A percentile compares a stretch with the other conserved stretches of the same genome.
phyloP scores from a whole-genome alignment of 1,284 basidiomycete genomes.

The Erythrobasidium hasegawianum region DNA sequence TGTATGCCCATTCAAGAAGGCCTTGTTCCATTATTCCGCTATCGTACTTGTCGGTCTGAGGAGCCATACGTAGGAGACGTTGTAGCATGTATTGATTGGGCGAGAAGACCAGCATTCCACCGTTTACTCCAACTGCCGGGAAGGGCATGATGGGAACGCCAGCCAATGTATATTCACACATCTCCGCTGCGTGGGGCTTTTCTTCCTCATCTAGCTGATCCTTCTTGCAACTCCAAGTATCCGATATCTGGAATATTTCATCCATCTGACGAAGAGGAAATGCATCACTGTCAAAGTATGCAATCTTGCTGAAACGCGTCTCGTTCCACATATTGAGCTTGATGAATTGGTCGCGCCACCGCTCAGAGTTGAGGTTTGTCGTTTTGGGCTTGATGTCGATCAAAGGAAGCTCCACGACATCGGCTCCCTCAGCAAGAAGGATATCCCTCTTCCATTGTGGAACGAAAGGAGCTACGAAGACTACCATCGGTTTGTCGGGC shows the following conservation, averaged over 20 bases:
- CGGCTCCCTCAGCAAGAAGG: slow-evolving; percentile 4
- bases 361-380: slow-evolving; percentile 3
- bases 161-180: neutral
- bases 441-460: slow-evolving; percentile 16
- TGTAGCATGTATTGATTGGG: slow-evolving; percentile 2
- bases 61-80: slow-evolving; percentile 4
- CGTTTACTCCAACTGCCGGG: neutral
- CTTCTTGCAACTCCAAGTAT: neutral
- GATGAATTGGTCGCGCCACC: slow-evolving; percentile 9
- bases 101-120: slow-evolving; percentile 7
- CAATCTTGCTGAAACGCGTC: slow-evolving; percentile 4
- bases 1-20: slow-evolving; percentile 4
- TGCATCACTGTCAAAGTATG: slow-evolving; percentile 11
- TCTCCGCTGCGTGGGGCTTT: neutral
- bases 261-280: slow-evolving; percentile 3
- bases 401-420: slow-evolving; percentile 7
- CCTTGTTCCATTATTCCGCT: slow-evolving; percentile 16
- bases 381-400: slow-evolving; percentile 7
- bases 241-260: neutral
- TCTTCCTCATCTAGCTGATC: neutral
- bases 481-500: slow-evolving; percentile 1
- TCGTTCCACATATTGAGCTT: slow-evolving; percentile 24
- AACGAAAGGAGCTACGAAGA: slow-evolving; percentile 12
- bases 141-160: neutral
- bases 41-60: slow-evolving; percentile 2